A percentile compares a stretch with the other conserved stretches of the same genome.
These are phyloP conservation scores for Hirschioporus abietinus DNA, from an alignment of 768 basidiomycete species.

Conservation along the genomic window DNA sequence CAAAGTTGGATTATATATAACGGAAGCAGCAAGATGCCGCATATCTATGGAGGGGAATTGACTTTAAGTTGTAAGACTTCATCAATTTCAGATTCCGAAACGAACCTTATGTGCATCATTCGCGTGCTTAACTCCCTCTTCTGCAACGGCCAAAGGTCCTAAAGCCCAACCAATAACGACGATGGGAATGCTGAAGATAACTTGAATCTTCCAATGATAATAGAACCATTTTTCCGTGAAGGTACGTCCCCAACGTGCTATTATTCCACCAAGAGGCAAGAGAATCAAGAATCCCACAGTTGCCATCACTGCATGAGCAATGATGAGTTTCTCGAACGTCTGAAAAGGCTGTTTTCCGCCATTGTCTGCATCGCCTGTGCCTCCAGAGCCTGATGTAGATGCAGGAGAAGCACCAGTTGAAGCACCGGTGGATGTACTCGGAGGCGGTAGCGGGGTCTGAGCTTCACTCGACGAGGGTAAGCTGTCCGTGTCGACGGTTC, in stretches of 20 bases:
- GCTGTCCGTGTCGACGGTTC: constrained; percentile 16
- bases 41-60: constrained; percentile 31
- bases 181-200: constrained; percentile 42
- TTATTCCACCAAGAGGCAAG: constrained; percentile 46
- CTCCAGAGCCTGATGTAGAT: constrained; percentile 5
- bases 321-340: constrained; percentile 37
- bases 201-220: constrained; percentile 47
- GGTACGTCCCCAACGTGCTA: constrained; percentile 50
- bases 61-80: neutral
- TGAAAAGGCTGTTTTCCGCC: constrained; percentile 16
- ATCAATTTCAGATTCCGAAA: neutral
- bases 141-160: constrained; percentile 40
- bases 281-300: constrained; percentile 52
- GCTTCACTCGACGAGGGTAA: constrained; percentile 10
- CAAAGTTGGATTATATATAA: constrained; percentile 47
- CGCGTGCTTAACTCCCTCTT: constrained; percentile 38
- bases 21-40: constrained; percentile 45
- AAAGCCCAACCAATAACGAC: constrained; percentile 45
- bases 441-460: constrained; percentile 6
- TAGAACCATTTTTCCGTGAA: constrained; percentile 51
- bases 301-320: constrained; percentile 48
- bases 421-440: constrained; percentile 11
- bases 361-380: constrained; percentile 1
- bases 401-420: constrained; percentile 4
- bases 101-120: constrained; percentile 46